These are phyloP conservation scores for Sicyos edulis DNA, from an alignment of 306 rosid species.

Conservation along the genomic window DNA sequence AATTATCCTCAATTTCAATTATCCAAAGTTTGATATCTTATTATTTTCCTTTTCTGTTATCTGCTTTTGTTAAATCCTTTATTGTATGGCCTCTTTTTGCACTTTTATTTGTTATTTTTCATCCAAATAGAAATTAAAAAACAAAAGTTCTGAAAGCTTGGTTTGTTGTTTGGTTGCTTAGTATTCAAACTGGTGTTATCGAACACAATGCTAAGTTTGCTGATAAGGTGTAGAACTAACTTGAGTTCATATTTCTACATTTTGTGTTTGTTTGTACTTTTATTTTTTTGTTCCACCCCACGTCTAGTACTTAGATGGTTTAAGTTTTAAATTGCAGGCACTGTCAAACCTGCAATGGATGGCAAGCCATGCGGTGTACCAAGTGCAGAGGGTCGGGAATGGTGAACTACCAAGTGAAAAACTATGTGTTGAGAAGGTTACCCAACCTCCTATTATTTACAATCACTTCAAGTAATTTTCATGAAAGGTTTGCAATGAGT, in stretches of 20 bases:
- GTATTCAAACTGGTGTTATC: neutral
- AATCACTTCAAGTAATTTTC: neutral
- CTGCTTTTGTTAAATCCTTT: neutral
- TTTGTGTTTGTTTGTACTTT: neutral
- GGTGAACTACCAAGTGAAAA: constrained; percentile 92
- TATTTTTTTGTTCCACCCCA: neutral
- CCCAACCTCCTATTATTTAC: constrained; percentile 6
- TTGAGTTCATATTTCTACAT: constrained; percentile 8
- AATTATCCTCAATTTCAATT: neutral
- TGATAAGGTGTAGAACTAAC: neutral
- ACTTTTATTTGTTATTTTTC: neutral
- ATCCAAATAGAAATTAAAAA: neutral
- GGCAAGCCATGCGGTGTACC: constrained; percentile 88
- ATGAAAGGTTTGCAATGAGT: neutral
- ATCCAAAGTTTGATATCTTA: neutral
- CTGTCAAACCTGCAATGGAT: constrained; percentile 80
- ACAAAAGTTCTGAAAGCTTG: neutral
- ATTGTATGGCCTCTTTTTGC: neutral
- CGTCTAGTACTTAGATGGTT: constrained; percentile 24
- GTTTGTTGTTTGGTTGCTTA: neutral
- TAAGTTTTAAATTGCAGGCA: constrained; percentile 43
- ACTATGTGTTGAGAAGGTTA: constrained; percentile 57
- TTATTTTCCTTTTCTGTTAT: neutral
- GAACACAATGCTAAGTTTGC: neutral
- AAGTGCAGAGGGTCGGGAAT: constrained; percentile 84